Evolutionary conservation across 768 basidiomycete genomes (phyloP).

Genomic region (Leccinum boreale): DNA sequence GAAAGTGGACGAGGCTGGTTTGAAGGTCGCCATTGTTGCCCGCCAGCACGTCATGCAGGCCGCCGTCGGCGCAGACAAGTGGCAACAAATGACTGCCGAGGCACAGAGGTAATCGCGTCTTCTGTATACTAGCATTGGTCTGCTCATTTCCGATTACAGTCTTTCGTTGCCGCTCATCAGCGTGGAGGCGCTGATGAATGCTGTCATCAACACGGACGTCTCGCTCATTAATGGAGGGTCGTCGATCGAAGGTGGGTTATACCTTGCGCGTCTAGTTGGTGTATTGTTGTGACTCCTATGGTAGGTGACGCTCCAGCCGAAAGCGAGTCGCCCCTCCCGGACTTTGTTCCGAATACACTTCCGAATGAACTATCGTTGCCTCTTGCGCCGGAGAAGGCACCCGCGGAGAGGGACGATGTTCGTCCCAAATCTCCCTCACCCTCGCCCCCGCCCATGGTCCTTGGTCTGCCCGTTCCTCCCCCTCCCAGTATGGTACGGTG

Average conservation of each 20-base stretch:
- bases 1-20: conserved; percentile 41
- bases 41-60: conserved; percentile 45
- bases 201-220: conserved; percentile 39
- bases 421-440: conserved; percentile 10
- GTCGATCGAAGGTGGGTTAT: conserved; percentile 18
- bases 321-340: conserved; percentile 40
- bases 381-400: conserved; percentile 7
- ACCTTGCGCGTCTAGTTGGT: neutral
- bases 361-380: conserved; percentile 48
- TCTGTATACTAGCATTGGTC: neutral
- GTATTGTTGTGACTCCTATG: neutral
- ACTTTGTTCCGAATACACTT: conserved; percentile 51
- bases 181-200: conserved; percentile 49
- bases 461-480: conserved; percentile 20
- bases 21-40: conserved; percentile 51
- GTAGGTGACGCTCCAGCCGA: conserved; percentile 6
- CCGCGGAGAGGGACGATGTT: conserved; percentile 13
- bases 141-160: conserved; percentile 26
- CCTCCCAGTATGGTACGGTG: conserved; percentile 22
- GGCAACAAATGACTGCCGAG: conserved; percentile 51
- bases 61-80: conserved; percentile 51
- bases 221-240: conserved; percentile 29
- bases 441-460: conserved; percentile 19
- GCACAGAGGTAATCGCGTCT: conserved; percentile 43
- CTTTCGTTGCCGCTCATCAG: conserved; percentile 42